Conservation (phyloP, 1,139 yeast species). For the Protomyces arabidopsidicola region DNA sequence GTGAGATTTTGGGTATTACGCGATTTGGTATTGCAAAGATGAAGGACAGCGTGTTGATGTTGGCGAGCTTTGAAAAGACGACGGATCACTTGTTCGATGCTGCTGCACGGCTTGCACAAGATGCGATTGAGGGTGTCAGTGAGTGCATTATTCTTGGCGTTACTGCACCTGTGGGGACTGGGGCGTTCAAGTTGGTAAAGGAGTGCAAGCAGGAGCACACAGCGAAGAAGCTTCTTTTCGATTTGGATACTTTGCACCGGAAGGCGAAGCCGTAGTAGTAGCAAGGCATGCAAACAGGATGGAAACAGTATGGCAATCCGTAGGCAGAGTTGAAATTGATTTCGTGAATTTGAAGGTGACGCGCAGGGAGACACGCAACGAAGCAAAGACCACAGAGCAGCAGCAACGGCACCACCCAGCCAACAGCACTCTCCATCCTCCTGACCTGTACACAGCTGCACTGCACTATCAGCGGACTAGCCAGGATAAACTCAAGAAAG, state of each 20-base stretch:
- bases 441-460: neutral
- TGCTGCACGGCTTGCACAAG: slow-evolving; percentile 94
- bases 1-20: slow-evolving; percentile 96
- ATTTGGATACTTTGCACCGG: neutral
- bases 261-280: neutral
- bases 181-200: slow-evolving; percentile 70
- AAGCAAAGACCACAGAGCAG: no score
- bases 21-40: slow-evolving; percentile 96
- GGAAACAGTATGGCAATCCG: neutral
- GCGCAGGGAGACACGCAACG: neutral
- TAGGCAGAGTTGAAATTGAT: neutral
- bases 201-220: slow-evolving; percentile 25
- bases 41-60: slow-evolving; percentile 95
- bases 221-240: slow-evolving; percentile 16
- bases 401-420: no score
- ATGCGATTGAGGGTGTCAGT: slow-evolving; percentile 93
- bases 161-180: slow-evolving; percentile 96
- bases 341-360: neutral
- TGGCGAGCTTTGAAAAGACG: slow-evolving; percentile 97
- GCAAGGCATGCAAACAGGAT: no score
- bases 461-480: no score
- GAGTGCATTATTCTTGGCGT: slow-evolving; percentile 97
- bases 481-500: no score
- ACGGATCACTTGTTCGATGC: slow-evolving; percentile 98
- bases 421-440: neutral